Conservation (phyloP, 176 grass and related monocot genomes). For the Melocanna baccifera region DNA sequence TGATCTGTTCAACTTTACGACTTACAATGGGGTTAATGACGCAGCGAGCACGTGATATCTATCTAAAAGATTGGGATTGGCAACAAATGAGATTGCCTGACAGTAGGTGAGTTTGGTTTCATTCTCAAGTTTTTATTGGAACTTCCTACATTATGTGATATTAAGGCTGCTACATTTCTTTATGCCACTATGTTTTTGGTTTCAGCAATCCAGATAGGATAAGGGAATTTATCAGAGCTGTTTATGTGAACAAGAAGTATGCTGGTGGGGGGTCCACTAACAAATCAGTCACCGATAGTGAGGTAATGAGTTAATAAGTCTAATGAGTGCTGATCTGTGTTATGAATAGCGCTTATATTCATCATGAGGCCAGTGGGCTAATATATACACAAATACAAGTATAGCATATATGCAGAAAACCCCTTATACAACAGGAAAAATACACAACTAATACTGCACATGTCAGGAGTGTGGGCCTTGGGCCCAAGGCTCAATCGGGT, state of each 20-base stretch:
- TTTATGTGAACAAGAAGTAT: slow-evolving; percentile 99
- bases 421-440: too few relatives aligned
- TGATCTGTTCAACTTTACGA: background rate
- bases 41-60: slow-evolving; percentile 82
- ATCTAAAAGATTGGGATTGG: slow-evolving; percentile 92
- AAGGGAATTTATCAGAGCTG: slow-evolving; percentile 92
- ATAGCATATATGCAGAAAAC: too few relatives aligned
- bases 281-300: slow-evolving; percentile 45
- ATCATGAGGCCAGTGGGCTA: too few relatives aligned
- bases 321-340: background rate
- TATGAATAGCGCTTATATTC: too few relatives aligned
- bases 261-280: slow-evolving; percentile 49
- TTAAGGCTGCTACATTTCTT: slow-evolving; percentile 9
- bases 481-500: too few relatives aligned
- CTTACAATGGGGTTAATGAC: slow-evolving; percentile 32
- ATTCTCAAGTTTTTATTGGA: background rate
- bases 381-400: too few relatives aligned
- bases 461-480: too few relatives aligned
- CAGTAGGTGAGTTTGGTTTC: slow-evolving; percentile 58
- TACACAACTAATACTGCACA: too few relatives aligned
- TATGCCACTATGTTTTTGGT: slow-evolving; percentile 23
- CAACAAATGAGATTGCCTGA: slow-evolving; percentile 88
- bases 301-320: slow-evolving; percentile 49
- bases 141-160: background rate
- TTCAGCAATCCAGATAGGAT: slow-evolving; percentile 89